These are phyloP conservation scores for Perkinsus marinus DNA, from an alignment of 169 alveolate genomes.

Conservation along the genomic window DNA sequence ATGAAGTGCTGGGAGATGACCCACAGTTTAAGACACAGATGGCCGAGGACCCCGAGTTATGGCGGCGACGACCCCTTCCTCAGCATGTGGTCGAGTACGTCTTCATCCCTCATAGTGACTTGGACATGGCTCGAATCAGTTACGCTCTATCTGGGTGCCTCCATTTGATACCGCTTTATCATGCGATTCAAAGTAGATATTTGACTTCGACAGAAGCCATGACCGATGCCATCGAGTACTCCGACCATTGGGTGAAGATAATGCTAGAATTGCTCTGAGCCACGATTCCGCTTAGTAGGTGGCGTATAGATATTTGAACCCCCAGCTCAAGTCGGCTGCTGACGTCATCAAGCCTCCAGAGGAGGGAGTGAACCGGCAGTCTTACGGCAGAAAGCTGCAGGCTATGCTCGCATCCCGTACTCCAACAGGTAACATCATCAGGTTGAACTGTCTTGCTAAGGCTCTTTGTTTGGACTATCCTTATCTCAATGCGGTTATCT, in stretches of 20 bases:
- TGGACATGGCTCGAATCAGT: background rate
- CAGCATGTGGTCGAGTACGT: slow-evolving; percentile 12
- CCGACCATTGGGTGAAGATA: background rate
- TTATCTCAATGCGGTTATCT: background rate
- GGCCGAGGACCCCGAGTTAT: slow-evolving; percentile 13
- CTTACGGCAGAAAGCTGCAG: background rate
- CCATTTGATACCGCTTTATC: background rate
- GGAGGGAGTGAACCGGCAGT: background rate
- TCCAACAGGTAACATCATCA: background rate
- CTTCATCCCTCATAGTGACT: background rate
- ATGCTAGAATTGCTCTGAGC: background rate
- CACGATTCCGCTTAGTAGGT: background rate
- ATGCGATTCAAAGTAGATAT: background rate
- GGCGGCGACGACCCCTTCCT: slow-evolving; percentile 20
- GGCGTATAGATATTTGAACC: background rate
- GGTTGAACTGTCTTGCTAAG: too few species aligned
- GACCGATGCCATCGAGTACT: background rate
- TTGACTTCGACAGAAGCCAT: background rate
- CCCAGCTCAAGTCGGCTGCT: background rate
- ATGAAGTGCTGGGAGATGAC: background rate
- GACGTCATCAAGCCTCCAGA: background rate
- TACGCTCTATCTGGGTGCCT: background rate
- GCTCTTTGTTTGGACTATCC: too few species aligned
- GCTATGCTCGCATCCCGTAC: background rate
- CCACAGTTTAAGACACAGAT: background rate